Evolutionary conservation across 208 protist species (phyloP), one percentile per base, ranked within the genome.

Genomic region (Leishmania amazonensis): DNA sequence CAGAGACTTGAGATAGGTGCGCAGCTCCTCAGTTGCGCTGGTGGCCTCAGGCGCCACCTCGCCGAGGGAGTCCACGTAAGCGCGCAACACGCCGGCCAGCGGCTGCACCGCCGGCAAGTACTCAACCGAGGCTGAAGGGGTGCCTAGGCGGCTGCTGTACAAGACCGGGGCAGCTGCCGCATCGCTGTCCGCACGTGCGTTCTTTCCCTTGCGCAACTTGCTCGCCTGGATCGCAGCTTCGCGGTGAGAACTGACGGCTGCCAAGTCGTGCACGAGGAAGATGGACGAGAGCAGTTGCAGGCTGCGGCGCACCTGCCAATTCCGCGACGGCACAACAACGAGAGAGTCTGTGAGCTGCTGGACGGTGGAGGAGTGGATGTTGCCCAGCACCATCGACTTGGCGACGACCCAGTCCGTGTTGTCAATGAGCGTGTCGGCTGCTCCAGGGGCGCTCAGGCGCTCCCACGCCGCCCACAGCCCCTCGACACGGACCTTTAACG

Each of bases 371-470:
- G 87, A 86, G 81, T 94, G 92, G 49, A 96, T 96, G 80, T 95
- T 89, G 64, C 90, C 94, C 40, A 96, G 87, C 6, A 97, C 80
- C 75, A 95, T 75, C 15, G 94, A 93, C 42, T 84, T 80, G 57
- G 86, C 86, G 45, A 94, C 87, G 4, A 87, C 58, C 90, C 88
- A 95, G 78, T 97, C 94, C 24, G 91, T 96, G 81, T 96, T 97
- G 84, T 97, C 94, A 57, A 86, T 54, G 24, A 97, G 87, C 8
- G 78, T 78, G 35, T 65, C 75, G 5, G 31, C 74, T 6, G 49
- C 75, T 47, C 49, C 62, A 40, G 54, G 65, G 64, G 42, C 35
- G 72, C 64, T 31, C 58, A 93, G 85, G 13, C 57, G 68, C 74
- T 84, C 77, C 81, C 68, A 86, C 28, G 83, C 72, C 28, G 78